Percentiles rank a stretch among this genome's conserved stretches.
These are phyloP conservation scores for Acacia pycnantha DNA, from an alignment of 331 rosid species.

Conservation along the genomic window DNA sequence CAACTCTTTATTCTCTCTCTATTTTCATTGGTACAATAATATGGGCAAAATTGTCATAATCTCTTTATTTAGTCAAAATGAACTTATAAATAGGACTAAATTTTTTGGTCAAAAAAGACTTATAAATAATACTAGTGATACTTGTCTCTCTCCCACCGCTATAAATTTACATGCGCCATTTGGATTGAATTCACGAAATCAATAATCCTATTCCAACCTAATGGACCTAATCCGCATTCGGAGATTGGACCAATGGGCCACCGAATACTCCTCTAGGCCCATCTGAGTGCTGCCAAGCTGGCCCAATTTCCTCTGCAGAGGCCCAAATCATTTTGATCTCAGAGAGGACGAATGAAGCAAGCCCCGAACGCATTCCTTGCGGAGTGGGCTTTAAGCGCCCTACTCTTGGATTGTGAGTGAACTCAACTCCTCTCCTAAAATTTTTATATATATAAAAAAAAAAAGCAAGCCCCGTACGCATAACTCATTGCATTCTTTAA, in stretches of 20 bases:
- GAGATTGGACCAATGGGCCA: neutral
- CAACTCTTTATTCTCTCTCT: too few relatives aligned
- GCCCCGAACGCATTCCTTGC: too few relatives aligned
- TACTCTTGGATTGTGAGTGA: too few relatives aligned
- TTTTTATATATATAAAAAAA: too few relatives aligned
- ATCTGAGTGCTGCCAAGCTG: neutral
- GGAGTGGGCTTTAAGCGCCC: too few relatives aligned
- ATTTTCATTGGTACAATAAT: too few relatives aligned
- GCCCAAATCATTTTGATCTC: conserved; percentile 55
- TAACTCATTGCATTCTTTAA: conserved; percentile 52
- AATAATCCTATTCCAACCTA: neutral
- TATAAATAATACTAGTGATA: too few relatives aligned
- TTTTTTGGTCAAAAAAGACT: too few relatives aligned
- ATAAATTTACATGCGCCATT: neutral
- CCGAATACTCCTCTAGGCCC: neutral
- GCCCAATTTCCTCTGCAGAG: conserved; percentile 27
- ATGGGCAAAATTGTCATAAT: too few relatives aligned
- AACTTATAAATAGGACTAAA: too few relatives aligned
- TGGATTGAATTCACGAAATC: neutral
- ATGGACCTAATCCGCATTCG: neutral
- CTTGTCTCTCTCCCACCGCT: neutral
- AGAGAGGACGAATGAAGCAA: conserved; percentile 77
- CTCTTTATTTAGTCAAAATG: too few relatives aligned
- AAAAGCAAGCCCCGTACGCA: conserved; percentile 61
- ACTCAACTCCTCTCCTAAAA: too few relatives aligned